Evolutionary conservation across 768 basidiomycete species (phyloP).

Genomic region (Phaffia tasmanica): DNA sequence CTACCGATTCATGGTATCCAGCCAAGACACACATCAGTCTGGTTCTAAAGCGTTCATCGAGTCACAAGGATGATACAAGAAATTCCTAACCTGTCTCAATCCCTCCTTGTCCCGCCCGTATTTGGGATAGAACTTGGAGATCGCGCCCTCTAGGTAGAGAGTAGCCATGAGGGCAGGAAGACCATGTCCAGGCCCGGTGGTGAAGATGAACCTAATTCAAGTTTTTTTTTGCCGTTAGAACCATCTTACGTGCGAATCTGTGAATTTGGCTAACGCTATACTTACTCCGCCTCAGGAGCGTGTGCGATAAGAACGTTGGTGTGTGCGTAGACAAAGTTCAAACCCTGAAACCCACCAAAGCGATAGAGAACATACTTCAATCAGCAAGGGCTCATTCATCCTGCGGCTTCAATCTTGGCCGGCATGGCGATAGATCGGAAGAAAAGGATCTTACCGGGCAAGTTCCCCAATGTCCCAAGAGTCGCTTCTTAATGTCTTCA

Average conservation of each 20-base stretch:
- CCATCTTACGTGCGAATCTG: no score
- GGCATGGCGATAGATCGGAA: no score
- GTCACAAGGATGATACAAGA: not conserved
- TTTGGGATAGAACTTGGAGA: slow-evolving; percentile 42
- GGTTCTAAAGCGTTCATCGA: not conserved
- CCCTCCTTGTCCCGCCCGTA: slow-evolving; percentile 44
- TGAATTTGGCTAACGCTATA: no score
- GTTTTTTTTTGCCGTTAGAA: not conserved
- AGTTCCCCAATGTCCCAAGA: slow-evolving; percentile 76
- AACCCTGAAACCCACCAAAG: slow-evolving; percentile 44
- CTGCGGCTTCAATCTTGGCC: slow-evolving; percentile 5
- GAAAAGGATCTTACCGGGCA: slow-evolving; percentile 14
- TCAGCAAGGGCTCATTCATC: not conserved
- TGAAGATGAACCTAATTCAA: slow-evolving; percentile 45
- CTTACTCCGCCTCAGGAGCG: slow-evolving; percentile 44
- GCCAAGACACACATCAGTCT: slow-evolving; percentile 27
- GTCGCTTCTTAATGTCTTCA: slow-evolving; percentile 66
- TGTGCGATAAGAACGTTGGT: slow-evolving; percentile 50
- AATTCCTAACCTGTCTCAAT: slow-evolving; percentile 37
- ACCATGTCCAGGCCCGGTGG: slow-evolving; percentile 67
- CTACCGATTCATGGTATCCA: slow-evolving; percentile 36
- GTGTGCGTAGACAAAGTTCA: slow-evolving; percentile 60
- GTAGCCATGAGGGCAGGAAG: slow-evolving; percentile 78
- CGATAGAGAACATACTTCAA: not conserved
- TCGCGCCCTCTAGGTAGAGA: slow-evolving; percentile 68